phyloP scores from a whole-genome alignment of 768 basidiomycete species.

The Nidularia sp. region DNA sequence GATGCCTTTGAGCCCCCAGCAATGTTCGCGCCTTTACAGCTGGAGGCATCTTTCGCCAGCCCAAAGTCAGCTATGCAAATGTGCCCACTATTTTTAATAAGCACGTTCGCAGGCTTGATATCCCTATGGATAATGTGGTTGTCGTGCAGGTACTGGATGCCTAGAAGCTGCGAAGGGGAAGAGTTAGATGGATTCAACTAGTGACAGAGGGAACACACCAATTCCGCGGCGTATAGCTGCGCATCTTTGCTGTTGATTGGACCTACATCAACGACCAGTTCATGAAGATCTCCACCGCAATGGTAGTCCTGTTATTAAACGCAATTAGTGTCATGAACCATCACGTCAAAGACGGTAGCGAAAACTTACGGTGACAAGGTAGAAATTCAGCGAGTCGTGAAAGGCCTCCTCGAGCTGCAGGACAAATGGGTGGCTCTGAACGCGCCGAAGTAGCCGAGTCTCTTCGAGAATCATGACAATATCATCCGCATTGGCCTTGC shows the following conservation, averaged over 20 bases:
- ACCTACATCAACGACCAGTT: background rate
- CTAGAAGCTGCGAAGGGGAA: slow-evolving; percentile 18
- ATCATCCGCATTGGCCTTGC: slow-evolving; percentile 7
- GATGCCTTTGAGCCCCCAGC: too few species aligned
- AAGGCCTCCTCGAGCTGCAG: slow-evolving; percentile 15
- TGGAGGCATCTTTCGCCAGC: slow-evolving; percentile 20
- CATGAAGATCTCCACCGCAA: background rate
- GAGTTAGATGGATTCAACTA: background rate
- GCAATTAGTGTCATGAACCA: background rate
- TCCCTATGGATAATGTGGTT: slow-evolving; percentile 28
- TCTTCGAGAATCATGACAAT: slow-evolving; percentile 13
- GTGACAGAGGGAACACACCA: background rate
- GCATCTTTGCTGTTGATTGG: background rate
- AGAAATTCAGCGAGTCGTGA: slow-evolving; percentile 16
- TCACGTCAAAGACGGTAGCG: background rate
- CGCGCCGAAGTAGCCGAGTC: slow-evolving; percentile 11
- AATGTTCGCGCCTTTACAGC: too few species aligned
- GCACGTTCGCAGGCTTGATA: slow-evolving; percentile 26
- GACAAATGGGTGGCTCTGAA: slow-evolving; percentile 17
- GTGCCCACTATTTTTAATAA: slow-evolving; percentile 23
- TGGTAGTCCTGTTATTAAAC: background rate
- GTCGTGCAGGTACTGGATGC: slow-evolving; percentile 23
- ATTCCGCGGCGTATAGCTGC: background rate
- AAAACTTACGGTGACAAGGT: slow-evolving; percentile 17
- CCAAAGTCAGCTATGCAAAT: slow-evolving; percentile 27